Evolutionary conservation across 495 filamentous ascomycete species (phyloP), one percentile per base, ranked within the genome.

Genomic region (Podospora pseudocomata): DNA sequence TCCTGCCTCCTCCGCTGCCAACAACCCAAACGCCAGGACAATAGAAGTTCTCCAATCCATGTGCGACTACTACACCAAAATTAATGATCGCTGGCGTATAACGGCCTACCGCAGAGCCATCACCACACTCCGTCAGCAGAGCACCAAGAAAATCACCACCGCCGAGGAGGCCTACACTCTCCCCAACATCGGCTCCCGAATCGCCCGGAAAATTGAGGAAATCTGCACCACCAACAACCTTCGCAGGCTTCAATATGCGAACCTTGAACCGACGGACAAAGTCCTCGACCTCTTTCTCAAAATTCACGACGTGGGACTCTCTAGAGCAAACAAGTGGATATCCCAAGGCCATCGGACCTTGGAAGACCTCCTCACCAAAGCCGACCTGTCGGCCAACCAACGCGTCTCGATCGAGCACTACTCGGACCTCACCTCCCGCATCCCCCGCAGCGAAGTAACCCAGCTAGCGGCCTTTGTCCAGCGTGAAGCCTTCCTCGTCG

Each of bases 151-250:
- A 72, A 88, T 97, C 67, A 79, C 73, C 11, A 92, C 89, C 15
- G 85, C 84, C 60, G 81, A 87, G 32, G 85, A 96, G 78, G 95
- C 95, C 0, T 77, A 80, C 20, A 72, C 75, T 6, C 85, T 97
- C 3, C 87, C 89, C 1, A 86, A 86, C 65, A 90, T 99, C 69
- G 95, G 95, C 34, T 65, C 80, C 7, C 86, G 92, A 13, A 76
- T 99, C 18, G 95, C 95, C 0, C 82, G 84, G 55, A 97, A 97
- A 73, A 97, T 99, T 65, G 90, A 96, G 73, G 95, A 99, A 74
- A 97, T 97, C 60, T 92, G 79, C 61, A 77, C 65, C 34, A 97
- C 94, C 0, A 87, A 93, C 73, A 82, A 82, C 16, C 86, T 99
- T 0, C 84, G 87, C 20, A 87, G 90, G 53, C 83, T 97, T 2